Percentiles rank a stretch among this genome's conserved stretches.
These are phyloP conservation scores for Arabidopsis lyrata DNA, from an alignment of 441 rosid species.

Conservation along the genomic window DNA sequence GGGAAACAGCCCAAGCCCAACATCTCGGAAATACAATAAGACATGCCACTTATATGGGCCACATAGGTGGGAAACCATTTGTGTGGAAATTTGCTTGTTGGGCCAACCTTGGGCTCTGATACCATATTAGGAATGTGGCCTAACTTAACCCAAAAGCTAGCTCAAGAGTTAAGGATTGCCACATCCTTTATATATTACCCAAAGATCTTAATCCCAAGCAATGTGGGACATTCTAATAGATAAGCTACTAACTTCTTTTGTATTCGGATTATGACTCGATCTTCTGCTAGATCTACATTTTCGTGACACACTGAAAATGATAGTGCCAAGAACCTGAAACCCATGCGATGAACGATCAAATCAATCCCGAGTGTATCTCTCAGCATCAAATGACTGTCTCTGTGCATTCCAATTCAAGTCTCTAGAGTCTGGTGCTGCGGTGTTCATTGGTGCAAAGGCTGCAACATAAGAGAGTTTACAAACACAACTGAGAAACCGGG, in stretches of 20 bases:
- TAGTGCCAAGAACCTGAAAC: background rate
- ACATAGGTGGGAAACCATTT: too few relatives aligned
- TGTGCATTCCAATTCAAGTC: background rate
- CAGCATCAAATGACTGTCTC: background rate
- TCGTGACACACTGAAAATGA: background rate
- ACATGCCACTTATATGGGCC: too few relatives aligned
- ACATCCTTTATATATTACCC: too few relatives aligned
- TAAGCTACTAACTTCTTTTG: background rate
- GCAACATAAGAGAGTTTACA: background rate
- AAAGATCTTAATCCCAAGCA: too few relatives aligned
- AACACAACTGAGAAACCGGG: background rate
- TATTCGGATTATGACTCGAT: background rate
- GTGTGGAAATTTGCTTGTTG: too few relatives aligned
- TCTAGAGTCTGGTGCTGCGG: background rate
- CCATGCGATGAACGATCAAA: background rate
- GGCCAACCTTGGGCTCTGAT: too few relatives aligned
- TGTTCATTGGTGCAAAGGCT: background rate
- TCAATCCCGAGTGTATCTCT: conserved; percentile 1
- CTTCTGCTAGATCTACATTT: background rate
- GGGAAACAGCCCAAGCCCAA: too few relatives aligned
- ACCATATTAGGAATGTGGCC: too few relatives aligned
- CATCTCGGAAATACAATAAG: too few relatives aligned
- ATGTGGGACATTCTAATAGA: too few relatives aligned
- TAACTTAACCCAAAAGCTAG: too few relatives aligned
- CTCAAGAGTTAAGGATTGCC: too few relatives aligned